Conservation (phyloP, 2,329 filamentous ascomycete genomes). For the Aspergillus oerlinghausenensis region DNA sequence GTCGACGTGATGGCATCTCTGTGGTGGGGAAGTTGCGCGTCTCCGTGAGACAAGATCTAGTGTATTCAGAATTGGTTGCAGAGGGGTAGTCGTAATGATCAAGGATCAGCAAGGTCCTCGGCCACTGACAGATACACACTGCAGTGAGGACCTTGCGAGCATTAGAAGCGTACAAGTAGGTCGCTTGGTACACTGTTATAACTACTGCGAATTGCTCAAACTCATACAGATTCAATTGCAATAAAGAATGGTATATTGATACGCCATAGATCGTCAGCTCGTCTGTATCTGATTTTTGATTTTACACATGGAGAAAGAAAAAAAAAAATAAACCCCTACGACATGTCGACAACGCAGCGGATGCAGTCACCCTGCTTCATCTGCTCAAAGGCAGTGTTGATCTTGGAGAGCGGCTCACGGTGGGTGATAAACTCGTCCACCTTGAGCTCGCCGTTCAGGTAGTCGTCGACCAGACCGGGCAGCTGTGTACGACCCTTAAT, state of each 20-base stretch:
- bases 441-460: conserved; percentile 85
- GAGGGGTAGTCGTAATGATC: too few relatives aligned
- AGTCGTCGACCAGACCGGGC: conserved; percentile 80
- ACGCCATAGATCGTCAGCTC: neutral
- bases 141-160: neutral
- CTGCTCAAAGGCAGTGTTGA: conserved; percentile 84
- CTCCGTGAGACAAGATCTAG: too few relatives aligned
- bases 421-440: conserved; percentile 99
- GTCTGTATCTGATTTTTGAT: conserved; percentile 2
- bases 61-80: neutral
- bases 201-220: too few relatives aligned
- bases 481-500: conserved; percentile 97
- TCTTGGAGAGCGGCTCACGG: conserved; percentile 72
- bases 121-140: neutral
- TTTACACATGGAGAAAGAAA: neutral
- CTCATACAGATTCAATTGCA: neutral
- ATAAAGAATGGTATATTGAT: neutral
- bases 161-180: neutral
- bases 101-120: neutral
- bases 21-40: too few relatives aligned
- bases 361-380: conserved; percentile 99
- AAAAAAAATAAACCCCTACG: conserved; percentile 20
- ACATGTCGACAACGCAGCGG: conserved; percentile 77
- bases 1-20: too few relatives aligned
- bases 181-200: too few relatives aligned